These are phyloP conservation scores for Fusarium transvaalense DNA, from an alignment of 2,329 filamentous ascomycete species.

Conservation along the genomic window DNA sequence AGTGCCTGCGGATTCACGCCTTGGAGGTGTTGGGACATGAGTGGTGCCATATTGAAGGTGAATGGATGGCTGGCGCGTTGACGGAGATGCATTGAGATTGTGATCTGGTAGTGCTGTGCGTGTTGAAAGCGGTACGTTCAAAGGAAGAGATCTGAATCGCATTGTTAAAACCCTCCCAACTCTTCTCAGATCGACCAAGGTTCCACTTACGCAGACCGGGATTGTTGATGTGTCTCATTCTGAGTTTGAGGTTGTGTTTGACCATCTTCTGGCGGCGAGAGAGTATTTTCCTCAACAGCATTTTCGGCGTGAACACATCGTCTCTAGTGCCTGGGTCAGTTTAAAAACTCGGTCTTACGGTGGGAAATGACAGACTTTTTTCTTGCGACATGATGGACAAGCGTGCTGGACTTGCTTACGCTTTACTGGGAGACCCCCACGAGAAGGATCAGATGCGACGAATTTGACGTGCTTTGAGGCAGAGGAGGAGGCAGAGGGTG, in stretches of 20 bases:
- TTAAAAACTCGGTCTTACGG: no score
- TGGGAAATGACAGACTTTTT: constrained; percentile 58
- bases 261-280: constrained; percentile 16
- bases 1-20: constrained; percentile 36
- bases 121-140: constrained; percentile 9
- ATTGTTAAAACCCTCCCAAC: neutral
- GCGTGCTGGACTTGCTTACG: constrained; percentile 71
- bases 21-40: constrained; percentile 13
- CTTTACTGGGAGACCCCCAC: constrained; percentile 67
- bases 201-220: constrained; percentile 51
- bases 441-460: constrained; percentile 65
- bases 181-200: constrained; percentile 1
- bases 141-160: constrained; percentile 27
- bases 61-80: neutral
- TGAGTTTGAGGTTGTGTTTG: constrained; percentile 2
- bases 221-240: constrained; percentile 44
- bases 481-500: constrained; percentile 21
- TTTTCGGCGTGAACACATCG: constrained; percentile 60
- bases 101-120: constrained; percentile 23
- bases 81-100: constrained; percentile 16
- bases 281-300: constrained; percentile 46
- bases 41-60: constrained; percentile 32
- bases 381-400: constrained; percentile 66
- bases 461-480: constrained; percentile 64
- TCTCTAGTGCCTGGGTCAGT: constrained; percentile 25